phyloP scores from a whole-genome alignment of 2,329 filamentous ascomycete species.

The Hypoxylon sp. region DNA sequence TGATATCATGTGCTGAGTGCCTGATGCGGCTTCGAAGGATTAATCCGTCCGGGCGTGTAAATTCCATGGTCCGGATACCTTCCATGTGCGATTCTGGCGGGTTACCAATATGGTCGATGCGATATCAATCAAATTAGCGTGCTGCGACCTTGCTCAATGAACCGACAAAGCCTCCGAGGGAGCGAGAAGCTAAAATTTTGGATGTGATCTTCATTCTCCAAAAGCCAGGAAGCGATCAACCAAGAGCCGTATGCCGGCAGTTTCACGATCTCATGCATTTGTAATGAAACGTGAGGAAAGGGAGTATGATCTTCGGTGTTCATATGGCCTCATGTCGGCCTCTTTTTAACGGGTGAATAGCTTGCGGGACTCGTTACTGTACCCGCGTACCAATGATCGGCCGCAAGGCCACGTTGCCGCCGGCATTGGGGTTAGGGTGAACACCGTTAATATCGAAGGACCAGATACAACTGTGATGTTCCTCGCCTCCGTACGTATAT shows the following conservation, averaged over 20 bases:
- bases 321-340: conserved; percentile 45
- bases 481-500: conserved; percentile 17
- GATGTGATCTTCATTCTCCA: conserved; percentile 18
- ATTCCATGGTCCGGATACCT: conserved; percentile 30
- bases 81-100: conserved; percentile 32
- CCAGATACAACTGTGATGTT: conserved; percentile 3
- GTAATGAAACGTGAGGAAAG: conserved; percentile 34
- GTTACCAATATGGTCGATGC: conserved; percentile 25
- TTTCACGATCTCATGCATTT: conserved; percentile 34
- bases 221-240: conserved; percentile 14
- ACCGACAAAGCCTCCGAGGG: conserved; percentile 8
- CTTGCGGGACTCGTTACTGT: conserved; percentile 34
- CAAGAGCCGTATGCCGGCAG: conserved; percentile 40
- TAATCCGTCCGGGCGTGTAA: conserved; percentile 29
- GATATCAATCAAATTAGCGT: conserved; percentile 7
- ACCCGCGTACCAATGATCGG: conserved; percentile 36
- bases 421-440: conserved; percentile 27
- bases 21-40: conserved; percentile 41
- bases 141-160: conserved; percentile 19
- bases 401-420: conserved; percentile 37
- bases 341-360: conserved; percentile 43
- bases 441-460: conserved; percentile 13
- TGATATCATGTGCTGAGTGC: conserved; percentile 39
- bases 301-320: conserved; percentile 40
- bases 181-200: neutral